Base-by-base conservation (phyloP, 495 filamentous ascomycete genomes). In the Penicillium maclennaniae region DNA sequence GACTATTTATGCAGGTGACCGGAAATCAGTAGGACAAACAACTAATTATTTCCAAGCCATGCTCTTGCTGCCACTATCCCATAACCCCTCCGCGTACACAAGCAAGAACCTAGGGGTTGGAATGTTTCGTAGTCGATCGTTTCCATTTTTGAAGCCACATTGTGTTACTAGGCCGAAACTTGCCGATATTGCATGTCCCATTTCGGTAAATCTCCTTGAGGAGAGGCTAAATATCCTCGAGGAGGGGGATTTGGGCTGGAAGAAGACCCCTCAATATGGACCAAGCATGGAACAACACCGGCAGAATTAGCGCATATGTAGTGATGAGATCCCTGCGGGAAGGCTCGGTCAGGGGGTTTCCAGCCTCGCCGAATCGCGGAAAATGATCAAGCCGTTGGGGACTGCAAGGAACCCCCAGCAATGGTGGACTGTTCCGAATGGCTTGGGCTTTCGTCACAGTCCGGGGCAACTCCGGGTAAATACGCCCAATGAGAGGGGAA, bases 191-290 rank as follows among this genome's bases (percentile, higher is more conserved):
- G 26, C 26, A 42, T 23, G 25, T 51, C 61, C 52, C 10, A 4
- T 53, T 56, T 38, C 28, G 61, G 58, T 21, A 64, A 61, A 61
- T 49, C 46, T 43, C 61, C 61, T 51, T 56, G 61, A 45, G 61
- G 58, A 53, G 61, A 51, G 58, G 46, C 23, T 23, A 23, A 23
- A 23, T 2, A 2, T 23, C 2, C 23, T 23, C 23, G 23, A 23
- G 23, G 5, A 23, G 2, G 5, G 23, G 2, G 5, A 5, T 5
- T 49, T 43, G 26, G 16, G 47, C 23, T 28, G 37, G 15, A 26
- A 39, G 1, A 4, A 12, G 8, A 45, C 14, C 39, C 51, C 49
- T 49, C 40, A 41, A 23, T n/a, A 34, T 39, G 37, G 14, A 31
- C 8, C 27, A 2, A 14, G 27, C 4, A 31, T 49, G 55, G 58